phyloP scores from a whole-genome alignment of 106 monocot genomes.

The Iris macrosiphon region DNA sequence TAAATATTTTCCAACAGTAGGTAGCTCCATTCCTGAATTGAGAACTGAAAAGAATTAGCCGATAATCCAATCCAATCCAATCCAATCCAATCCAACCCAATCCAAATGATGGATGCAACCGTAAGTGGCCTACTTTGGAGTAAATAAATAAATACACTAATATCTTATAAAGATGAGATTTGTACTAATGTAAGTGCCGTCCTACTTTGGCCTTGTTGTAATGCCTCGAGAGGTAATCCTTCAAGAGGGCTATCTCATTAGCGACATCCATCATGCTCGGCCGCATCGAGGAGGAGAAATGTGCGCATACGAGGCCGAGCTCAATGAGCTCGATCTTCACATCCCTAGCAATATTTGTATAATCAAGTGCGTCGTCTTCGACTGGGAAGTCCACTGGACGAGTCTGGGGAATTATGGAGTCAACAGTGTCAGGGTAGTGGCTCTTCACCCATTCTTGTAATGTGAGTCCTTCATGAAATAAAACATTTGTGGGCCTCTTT shows the following conservation, averaged over 20 bases:
- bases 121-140: too few relatives aligned
- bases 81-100: too few relatives aligned
- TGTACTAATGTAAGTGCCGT: too few relatives aligned
- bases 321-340: conserved; percentile 32
- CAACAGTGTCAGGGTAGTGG: conserved; percentile 25
- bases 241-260: conserved; percentile 35
- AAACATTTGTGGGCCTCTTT: conserved; percentile 53
- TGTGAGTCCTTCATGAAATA: conserved; percentile 43
- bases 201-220: too few relatives aligned
- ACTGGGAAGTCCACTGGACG: neutral
- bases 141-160: too few relatives aligned
- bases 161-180: too few relatives aligned
- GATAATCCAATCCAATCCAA: too few relatives aligned
- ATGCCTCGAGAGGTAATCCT: conserved; percentile 34
- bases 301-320: conserved; percentile 38
- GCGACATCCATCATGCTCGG: conserved; percentile 59
- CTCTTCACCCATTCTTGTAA: conserved; percentile 63
- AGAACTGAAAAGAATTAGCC: too few relatives aligned
- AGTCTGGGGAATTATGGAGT: conserved; percentile 17
- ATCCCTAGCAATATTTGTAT: conserved; percentile 10
- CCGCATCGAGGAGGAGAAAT: conserved; percentile 24
- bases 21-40: too few relatives aligned
- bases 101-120: too few relatives aligned
- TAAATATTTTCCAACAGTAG: too few relatives aligned
- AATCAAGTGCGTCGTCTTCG: neutral